Evolutionary conservation across 2,329 filamentous ascomycete species (phyloP).

Genomic region (Curvularia eragrostidis): DNA sequence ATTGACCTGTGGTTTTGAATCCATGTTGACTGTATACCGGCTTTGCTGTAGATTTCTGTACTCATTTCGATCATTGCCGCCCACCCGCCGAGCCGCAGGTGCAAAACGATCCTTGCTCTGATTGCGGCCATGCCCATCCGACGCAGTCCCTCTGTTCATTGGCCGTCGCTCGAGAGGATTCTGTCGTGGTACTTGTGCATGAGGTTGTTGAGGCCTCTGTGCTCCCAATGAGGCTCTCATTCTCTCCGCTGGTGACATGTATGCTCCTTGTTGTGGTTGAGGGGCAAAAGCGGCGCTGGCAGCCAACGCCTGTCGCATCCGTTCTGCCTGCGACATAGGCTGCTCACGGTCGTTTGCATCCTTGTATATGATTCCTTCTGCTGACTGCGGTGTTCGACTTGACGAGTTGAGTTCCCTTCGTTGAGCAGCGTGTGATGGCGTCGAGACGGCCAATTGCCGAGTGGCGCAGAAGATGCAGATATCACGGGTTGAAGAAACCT

Average conservation of each 20-base stretch:
- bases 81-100: slow-evolving; percentile 13
- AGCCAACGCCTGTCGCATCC: slow-evolving; percentile 35
- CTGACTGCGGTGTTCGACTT: slow-evolving; percentile 39
- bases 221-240: slow-evolving; percentile 19
- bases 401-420: slow-evolving; percentile 44
- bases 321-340: slow-evolving; percentile 36
- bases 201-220: slow-evolving; percentile 15
- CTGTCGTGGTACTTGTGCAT: slow-evolving; percentile 22
- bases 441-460: slow-evolving; percentile 37
- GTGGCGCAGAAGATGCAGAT: slow-evolving; percentile 51
- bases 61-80: slow-evolving; percentile 8
- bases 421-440: slow-evolving; percentile 31
- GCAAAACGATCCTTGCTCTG: slow-evolving; percentile 29
- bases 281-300: slow-evolving; percentile 24
- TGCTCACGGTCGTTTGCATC: slow-evolving; percentile 27
- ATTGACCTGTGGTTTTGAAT: slow-evolving; percentile 35
- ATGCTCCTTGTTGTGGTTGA: slow-evolving; percentile 21
- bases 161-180: slow-evolving; percentile 22
- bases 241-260: slow-evolving; percentile 28
- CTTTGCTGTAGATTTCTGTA: slow-evolving; percentile 18
- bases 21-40: slow-evolving; percentile 43
- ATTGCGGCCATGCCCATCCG: slow-evolving; percentile 27
- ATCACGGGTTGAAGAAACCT: slow-evolving; percentile 47
- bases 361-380: slow-evolving; percentile 38
- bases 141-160: slow-evolving; percentile 21